Evolutionary conservation across 306 rosid species (phyloP).

Genomic region (Betula pendula): DNA sequence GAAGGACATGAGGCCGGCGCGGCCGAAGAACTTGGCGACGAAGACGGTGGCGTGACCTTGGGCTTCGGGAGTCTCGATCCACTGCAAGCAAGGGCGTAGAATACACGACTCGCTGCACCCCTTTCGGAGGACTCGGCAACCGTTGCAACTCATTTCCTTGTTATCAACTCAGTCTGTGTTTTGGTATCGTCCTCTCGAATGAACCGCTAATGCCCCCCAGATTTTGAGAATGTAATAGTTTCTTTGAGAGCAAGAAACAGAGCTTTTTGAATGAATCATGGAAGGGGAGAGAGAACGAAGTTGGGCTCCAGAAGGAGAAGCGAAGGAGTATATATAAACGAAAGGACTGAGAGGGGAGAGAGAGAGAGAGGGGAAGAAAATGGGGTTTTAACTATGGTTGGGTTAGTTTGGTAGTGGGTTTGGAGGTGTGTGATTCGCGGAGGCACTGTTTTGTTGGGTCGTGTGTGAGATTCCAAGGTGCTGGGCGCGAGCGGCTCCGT

Average conservation of each 20-base stretch:
- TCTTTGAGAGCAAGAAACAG: constrained; percentile 33
- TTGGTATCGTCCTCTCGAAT: constrained; percentile 24
- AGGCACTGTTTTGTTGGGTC: background rate
- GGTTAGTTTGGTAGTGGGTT: constrained; percentile 29
- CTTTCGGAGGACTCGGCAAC: constrained; percentile 94
- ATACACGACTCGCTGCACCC: constrained; percentile 96
- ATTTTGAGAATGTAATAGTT: background rate
- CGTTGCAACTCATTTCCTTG: constrained; percentile 86
- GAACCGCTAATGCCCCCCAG: background rate
- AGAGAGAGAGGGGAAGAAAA: background rate
- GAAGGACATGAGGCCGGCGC: constrained; percentile 98
- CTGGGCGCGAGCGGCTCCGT: constrained; percentile 98
- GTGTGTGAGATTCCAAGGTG: constrained; percentile 76
- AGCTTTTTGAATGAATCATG: no score
- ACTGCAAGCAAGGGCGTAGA: constrained; percentile 83
- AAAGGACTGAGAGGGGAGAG: background rate
- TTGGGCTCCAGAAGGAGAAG: background rate
- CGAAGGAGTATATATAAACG: constrained; percentile 40
- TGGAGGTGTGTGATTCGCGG: background rate
- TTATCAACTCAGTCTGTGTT: background rate
- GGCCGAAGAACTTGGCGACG: constrained; percentile 98
- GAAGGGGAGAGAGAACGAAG: constrained; percentile 27
- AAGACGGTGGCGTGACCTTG: constrained; percentile 97
- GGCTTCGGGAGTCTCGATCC: constrained; percentile 86
- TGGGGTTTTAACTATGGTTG: constrained; percentile 41